A percentile compares a stretch with the other conserved stretches of the same genome.
Conservation (phyloP, 495 filamentous ascomycete species). For the Xylaria sp. region DNA sequence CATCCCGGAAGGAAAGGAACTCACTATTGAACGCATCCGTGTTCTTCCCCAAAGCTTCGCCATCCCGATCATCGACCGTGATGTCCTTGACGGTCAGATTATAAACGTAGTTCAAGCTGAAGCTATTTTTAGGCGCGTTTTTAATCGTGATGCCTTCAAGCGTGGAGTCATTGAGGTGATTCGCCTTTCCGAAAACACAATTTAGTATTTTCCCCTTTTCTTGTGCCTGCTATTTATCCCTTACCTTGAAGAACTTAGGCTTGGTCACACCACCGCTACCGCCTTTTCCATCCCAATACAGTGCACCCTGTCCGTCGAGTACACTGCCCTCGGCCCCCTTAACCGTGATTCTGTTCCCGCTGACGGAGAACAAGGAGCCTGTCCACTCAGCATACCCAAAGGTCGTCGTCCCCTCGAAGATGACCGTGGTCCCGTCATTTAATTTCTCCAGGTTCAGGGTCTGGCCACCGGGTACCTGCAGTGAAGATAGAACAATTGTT, state of each 20-base stretch:
- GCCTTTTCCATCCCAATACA: constrained; percentile 62
- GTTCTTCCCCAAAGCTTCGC: constrained; percentile 59
- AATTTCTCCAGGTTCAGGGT: constrained; percentile 60
- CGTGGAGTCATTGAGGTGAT: constrained; percentile 45
- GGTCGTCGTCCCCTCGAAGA: constrained; percentile 59
- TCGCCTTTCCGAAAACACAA: constrained; percentile 39
- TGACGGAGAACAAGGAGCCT: constrained; percentile 58
- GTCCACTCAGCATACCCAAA: constrained; percentile 63
- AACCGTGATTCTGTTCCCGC: constrained; percentile 54
- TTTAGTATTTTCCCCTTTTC: neutral
- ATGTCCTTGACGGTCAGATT: constrained; percentile 54
- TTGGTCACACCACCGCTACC: constrained; percentile 63
- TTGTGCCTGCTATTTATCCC: neutral
- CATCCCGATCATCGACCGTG: constrained; percentile 64
- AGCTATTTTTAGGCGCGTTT: constrained; percentile 64
- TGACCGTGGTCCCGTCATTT: constrained; percentile 53
- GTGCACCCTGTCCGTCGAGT: constrained; percentile 55
- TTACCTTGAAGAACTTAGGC: constrained; percentile 60
- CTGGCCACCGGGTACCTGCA: constrained; percentile 60
- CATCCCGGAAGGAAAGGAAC: constrained; percentile 30
- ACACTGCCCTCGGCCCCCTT: constrained; percentile 47
- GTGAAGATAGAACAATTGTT: constrained; percentile 54
- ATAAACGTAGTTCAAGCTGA: constrained; percentile 57
- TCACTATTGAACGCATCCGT: constrained; percentile 67
- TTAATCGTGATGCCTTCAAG: constrained; percentile 43